Evolutionary conservation across 2,329 filamentous ascomycete species (phyloP).

Genomic region (Colletotrichum eremochloae): DNA sequence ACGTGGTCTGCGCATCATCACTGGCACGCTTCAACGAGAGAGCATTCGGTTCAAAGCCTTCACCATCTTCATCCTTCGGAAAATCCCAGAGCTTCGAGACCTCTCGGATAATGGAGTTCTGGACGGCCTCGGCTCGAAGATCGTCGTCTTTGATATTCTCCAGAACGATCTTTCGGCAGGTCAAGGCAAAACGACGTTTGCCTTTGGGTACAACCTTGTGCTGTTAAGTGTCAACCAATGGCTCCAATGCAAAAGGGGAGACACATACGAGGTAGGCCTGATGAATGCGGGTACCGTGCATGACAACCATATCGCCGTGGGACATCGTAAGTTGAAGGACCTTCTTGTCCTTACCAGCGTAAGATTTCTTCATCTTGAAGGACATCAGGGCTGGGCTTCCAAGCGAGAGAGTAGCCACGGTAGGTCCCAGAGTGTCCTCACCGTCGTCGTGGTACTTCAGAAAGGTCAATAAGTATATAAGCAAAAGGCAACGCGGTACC

Average conservation of each 20-base stretch:
- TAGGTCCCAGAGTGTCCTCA: conserved; percentile 71
- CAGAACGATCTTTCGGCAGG: conserved; percentile 64
- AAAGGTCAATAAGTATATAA: background rate
- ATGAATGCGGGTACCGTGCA: conserved; percentile 73
- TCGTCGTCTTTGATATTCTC: conserved; percentile 52
- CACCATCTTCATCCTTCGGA: conserved; percentile 7
- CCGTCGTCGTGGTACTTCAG: conserved; percentile 76
- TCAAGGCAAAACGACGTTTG: conserved; percentile 68
- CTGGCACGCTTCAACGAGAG: conserved; percentile 9
- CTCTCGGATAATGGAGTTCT: conserved; percentile 52
- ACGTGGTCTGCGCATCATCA: background rate
- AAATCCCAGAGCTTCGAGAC: conserved; percentile 20
- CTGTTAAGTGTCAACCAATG: conserved; percentile 48
- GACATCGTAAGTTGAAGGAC: conserved; percentile 60
- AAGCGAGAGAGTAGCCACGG: conserved; percentile 72
- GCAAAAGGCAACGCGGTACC: background rate
- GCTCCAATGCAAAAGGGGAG: background rate
- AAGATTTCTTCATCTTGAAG: conserved; percentile 65
- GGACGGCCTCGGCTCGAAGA: conserved; percentile 46
- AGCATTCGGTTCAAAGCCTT: background rate
- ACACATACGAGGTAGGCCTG: conserved; percentile 65
- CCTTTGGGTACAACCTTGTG: conserved; percentile 66
- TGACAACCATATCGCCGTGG: conserved; percentile 75
- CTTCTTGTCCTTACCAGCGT: conserved; percentile 29
- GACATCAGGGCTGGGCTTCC: conserved; percentile 71